Conservation (phyloP, 1,139 yeast species). For the Groenewaldozyma auringiensis region DNA sequence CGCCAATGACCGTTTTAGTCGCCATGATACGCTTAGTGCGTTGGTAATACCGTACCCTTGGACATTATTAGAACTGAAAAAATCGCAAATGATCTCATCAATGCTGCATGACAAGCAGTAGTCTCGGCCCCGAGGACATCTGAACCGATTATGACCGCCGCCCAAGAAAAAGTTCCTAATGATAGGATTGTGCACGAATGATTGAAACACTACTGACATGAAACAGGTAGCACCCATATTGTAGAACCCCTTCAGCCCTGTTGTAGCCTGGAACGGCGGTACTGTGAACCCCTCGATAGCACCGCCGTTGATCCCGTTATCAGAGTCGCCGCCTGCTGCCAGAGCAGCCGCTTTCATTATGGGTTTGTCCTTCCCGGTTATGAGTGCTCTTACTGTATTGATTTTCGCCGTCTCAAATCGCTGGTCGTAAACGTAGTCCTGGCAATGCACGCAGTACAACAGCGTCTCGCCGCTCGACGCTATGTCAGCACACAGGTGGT, state of each 20-base stretch:
- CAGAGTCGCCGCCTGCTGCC: not conserved
- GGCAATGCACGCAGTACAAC: constrained; percentile 67
- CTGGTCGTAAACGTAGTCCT: constrained; percentile 58
- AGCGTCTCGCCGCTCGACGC: constrained; percentile 20
- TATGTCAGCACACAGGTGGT: constrained; percentile 51
- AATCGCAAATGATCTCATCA: constrained; percentile 63
- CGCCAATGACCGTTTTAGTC: constrained; percentile 70
- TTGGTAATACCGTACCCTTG: constrained; percentile 72
- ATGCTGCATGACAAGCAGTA: constrained; percentile 75
- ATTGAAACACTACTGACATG: constrained; percentile 84
- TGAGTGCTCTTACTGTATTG: constrained; percentile 10
- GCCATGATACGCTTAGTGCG: constrained; percentile 75
- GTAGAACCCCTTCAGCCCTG: constrained; percentile 79
- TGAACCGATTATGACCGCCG: constrained; percentile 45
- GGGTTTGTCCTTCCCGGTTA: not conserved
- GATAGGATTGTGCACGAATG: constrained; percentile 81
- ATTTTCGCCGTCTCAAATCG: constrained; percentile 40
- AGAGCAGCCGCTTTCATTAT: not conserved
- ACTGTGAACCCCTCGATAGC: constrained; percentile 21
- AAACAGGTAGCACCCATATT: constrained; percentile 96
- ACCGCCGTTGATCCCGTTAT: constrained; percentile 4
- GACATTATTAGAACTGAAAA: constrained; percentile 46
- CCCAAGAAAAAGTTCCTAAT: constrained; percentile 68
- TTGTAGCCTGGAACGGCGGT: constrained; percentile 57
- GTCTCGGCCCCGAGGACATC: constrained; percentile 23